Evolutionary conservation across 2,329 filamentous ascomycete genomes (phyloP), one percentile per base, ranked within the genome.

Genomic region (Aureobasidium melanogenum): DNA sequence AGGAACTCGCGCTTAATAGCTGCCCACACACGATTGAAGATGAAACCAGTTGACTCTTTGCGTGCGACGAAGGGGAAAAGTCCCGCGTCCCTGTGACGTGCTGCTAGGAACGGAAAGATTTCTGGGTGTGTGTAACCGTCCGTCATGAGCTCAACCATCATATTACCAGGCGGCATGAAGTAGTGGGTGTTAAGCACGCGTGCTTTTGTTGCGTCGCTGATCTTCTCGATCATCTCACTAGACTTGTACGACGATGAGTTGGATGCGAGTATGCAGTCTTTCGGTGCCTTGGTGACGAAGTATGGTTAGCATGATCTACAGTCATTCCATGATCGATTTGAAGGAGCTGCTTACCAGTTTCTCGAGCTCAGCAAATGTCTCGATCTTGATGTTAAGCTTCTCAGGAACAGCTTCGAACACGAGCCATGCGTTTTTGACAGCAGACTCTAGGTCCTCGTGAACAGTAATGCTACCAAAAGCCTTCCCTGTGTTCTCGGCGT

Each of bases 21-120:
- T 0, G 81, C 82, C 81, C 81, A 84, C 0, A 83, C 68, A 0
- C 81, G 77, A 56, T 84, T 83, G 66, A 82, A 80, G 41, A 84
- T 79, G 64, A 83, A 79, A 0, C 81, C 78, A 0, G 80, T 81
- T 0, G 80, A 82, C 64, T 83, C 77, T 52, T 76, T 78, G 7
- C 73, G 66, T 0, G 79, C 79, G 5, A 74, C 66, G 28, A 75
- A 74, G 0, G 79, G 79, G 2, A 71, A 66, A 28, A 76, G 73
- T 0, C 74, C 79, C 1, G 71, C 73, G n/a, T 76, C 74, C 22
- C 66, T 66, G 5, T 74, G 74, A 30, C 72, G 69, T 15, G 75
- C 69, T 3, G 70, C 70, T 47, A 83, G 63, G 63, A 82, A 81
- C 0, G 74, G 71, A 54, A 83, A 76, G 8, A 82, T 74, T 1